These are phyloP conservation scores for Ceratocystis huliohia DNA, from an alignment of 2,329 filamentous ascomycete genomes.

Conservation along the genomic window DNA sequence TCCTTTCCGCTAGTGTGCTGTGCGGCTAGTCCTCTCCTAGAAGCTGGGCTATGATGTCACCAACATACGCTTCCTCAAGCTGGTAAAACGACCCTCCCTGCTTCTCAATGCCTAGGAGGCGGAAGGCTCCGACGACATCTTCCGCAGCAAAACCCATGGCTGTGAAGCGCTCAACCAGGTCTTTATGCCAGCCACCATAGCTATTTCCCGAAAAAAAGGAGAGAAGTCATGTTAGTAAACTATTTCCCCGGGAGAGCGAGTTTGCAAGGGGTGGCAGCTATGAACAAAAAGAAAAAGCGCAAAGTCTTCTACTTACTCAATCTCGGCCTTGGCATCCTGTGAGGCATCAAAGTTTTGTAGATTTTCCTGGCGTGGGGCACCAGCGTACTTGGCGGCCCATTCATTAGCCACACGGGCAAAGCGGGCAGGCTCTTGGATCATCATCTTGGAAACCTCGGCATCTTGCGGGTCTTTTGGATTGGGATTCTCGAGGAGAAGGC, in stretches of 20 bases:
- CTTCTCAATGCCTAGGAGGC: conserved; percentile 66
- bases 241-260: too few relatives aligned
- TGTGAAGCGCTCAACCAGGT: conserved; percentile 70
- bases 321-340: neutral
- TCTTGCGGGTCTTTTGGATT: conserved; percentile 97
- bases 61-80: conserved; percentile 81
- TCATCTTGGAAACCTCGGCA: conserved; percentile 84
- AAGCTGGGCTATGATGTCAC: conserved; percentile 73
- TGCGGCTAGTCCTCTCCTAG: conserved; percentile 56
- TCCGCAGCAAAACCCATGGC: conserved; percentile 86
- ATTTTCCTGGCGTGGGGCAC: conserved; percentile 45
- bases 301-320: conserved; percentile 23
- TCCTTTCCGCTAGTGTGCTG: neutral
- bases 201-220: conserved; percentile 31
- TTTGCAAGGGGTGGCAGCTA: too few relatives aligned
- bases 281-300: neutral
- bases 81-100: conserved; percentile 69
- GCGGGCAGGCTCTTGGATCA: conserved; percentile 62
- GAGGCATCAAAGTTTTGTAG: conserved; percentile 24
- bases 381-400: conserved; percentile 77
- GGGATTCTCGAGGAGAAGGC: conserved; percentile 82
- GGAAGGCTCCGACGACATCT: conserved; percentile 70
- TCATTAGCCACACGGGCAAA: conserved; percentile 76
- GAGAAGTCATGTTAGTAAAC: neutral
- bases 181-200: conserved; percentile 77